These are phyloP conservation scores for Saprolegnia parasitica DNA, from an alignment of 352 stramenopile genomes.

Conservation along the genomic window DNA sequence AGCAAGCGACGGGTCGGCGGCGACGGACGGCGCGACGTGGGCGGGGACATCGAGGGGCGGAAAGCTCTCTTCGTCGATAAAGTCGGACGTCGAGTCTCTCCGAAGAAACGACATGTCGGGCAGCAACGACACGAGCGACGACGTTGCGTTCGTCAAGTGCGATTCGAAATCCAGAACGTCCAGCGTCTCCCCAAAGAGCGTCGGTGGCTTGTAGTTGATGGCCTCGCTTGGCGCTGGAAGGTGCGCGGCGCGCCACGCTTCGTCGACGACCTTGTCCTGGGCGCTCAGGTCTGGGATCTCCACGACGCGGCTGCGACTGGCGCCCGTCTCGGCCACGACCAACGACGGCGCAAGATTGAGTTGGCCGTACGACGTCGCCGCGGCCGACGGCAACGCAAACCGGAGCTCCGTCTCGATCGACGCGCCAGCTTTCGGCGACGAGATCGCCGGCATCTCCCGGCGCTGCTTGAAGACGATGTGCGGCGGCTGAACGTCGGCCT, in stretches of 20 bases:
- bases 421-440: constrained; percentile 1
- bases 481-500: constrained; percentile 40
- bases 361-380: neutral
- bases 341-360: neutral
- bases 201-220: constrained; percentile 19
- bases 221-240: constrained; percentile 23
- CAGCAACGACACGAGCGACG: constrained; percentile 19
- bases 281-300: constrained; percentile 7
- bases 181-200: constrained; percentile 27
- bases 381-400: neutral
- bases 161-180: constrained; percentile 19
- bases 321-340: neutral
- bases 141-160: constrained; percentile 26
- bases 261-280: constrained; percentile 26
- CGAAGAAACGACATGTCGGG: constrained; percentile 19
- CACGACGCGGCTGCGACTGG: neutral
- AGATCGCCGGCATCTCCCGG: constrained; percentile 35
- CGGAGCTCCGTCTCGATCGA: neutral
- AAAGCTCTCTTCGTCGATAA: constrained; percentile 17
- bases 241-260: constrained; percentile 24
- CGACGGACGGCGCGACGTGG: too few relatives aligned
- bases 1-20: neutral
- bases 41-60: constrained; percentile 18
- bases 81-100: neutral
- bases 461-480: constrained; percentile 85